Evolutionary conservation across 306 rosid species (phyloP).

Genomic region (Medicago ruthenica): DNA sequence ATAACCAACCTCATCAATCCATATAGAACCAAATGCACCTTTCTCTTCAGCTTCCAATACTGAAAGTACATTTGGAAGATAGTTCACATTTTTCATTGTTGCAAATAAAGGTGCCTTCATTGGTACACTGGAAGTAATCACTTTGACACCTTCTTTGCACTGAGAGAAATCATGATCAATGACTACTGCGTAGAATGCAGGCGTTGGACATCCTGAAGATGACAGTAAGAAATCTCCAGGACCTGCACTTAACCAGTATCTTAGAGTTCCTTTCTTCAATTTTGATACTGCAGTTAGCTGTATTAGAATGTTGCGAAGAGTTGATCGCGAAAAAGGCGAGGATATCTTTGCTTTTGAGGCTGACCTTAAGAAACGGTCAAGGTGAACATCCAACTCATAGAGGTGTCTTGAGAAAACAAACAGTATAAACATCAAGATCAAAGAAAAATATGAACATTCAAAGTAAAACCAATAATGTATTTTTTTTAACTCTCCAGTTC

Average conservation of each 20-base stretch:
- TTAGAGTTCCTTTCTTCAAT: constrained; percentile 74
- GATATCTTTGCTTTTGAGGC: constrained; percentile 78
- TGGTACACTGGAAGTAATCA: constrained; percentile 73
- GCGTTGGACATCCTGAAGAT: constrained; percentile 56
- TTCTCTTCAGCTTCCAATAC: constrained; percentile 86
- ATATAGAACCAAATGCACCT: constrained; percentile 76
- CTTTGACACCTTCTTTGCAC: constrained; percentile 83
- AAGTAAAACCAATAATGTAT: neutral
- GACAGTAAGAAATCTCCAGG: constrained; percentile 90
- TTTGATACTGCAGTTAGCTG: constrained; percentile 76
- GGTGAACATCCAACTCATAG: constrained; percentile 84
- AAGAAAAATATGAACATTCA: constrained; percentile 7
- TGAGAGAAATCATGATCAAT: constrained; percentile 64
- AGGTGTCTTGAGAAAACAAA: constrained; percentile 56
- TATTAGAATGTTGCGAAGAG: constrained; percentile 78
- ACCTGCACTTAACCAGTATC: constrained; percentile 93
- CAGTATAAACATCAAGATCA: constrained; percentile 20
- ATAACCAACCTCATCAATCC: constrained; percentile 88
- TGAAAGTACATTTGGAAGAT: constrained; percentile 86
- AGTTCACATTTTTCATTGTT: constrained; percentile 83
- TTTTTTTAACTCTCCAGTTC: neutral
- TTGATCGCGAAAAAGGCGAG: constrained; percentile 63
- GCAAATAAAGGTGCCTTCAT: constrained; percentile 79
- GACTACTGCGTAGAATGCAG: constrained; percentile 93
- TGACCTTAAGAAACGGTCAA: constrained; percentile 79